Percentiles rank a stretch among this genome's conserved stretches.
phyloP scores from a whole-genome alignment of 192 early-diverging fungal species.

The Rhizoclosmatium globosum region DNA sequence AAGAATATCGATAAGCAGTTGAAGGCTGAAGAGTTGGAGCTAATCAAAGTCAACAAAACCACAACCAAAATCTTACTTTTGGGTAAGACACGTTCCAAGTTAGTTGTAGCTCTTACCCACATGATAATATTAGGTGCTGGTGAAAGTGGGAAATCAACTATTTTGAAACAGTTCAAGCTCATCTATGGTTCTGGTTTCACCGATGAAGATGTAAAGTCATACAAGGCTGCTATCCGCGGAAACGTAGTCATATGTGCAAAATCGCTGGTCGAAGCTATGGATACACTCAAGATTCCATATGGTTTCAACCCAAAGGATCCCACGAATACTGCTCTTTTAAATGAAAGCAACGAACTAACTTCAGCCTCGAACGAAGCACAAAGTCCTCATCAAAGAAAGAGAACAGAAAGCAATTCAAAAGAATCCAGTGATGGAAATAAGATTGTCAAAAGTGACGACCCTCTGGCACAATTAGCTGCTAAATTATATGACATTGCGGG shows the following conservation, averaged over 20 bases:
- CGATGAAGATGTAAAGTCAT: constrained; percentile 43
- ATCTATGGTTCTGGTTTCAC: constrained; percentile 47
- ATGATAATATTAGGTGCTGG: constrained; percentile 40
- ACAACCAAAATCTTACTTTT: constrained; percentile 21
- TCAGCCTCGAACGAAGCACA: background rate
- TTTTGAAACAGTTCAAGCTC: constrained; percentile 54
- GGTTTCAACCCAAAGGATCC: constrained; percentile 4
- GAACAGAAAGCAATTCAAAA: constrained; percentile 45
- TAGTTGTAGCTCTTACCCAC: background rate
- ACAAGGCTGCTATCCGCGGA: constrained; percentile 39
- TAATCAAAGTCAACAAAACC: background rate
- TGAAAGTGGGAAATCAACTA: constrained; percentile 55
- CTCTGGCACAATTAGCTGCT: background rate
- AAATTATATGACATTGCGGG: background rate
- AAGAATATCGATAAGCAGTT: background rate
- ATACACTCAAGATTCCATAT: constrained; percentile 35
- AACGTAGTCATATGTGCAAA: constrained; percentile 43
- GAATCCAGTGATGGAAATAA: constrained; percentile 47
- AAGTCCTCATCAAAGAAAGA: background rate
- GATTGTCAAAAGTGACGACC: background rate
- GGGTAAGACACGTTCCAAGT: background rate
- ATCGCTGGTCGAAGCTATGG: constrained; percentile 47
- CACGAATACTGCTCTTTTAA: background rate
- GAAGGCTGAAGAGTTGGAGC: constrained; percentile 1
- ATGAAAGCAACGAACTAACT: background rate